Base-by-base conservation (phyloP, 768 basidiomycete genomes). In the Russula sp. region DNA sequence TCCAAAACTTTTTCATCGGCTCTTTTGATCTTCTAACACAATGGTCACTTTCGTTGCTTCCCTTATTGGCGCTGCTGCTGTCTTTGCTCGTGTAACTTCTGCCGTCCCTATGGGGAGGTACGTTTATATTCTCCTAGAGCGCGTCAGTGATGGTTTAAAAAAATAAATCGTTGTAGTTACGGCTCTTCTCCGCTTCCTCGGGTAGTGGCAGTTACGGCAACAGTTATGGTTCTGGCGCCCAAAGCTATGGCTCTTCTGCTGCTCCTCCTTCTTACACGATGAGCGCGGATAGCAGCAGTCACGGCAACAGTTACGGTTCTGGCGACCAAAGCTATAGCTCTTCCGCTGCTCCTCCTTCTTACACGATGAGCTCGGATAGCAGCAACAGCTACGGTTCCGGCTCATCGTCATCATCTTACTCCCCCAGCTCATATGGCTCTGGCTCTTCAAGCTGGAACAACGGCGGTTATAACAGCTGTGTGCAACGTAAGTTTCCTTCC, bases 381-480 rank as follows among this genome's bases (percentile, higher is more conserved):
- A 28, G 38, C 13, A 14, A 5, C 7, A 5, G 53, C 34, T 40
- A 40, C 34, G 14, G 54, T 2, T 24, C 53, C 4, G 51, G 51
- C n/a, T 36, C 34, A 1, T 36, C 34, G 13, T 13, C 34, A 36
- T 13, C 34, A 36, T 36, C 34, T 5, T 30, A 28, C 30, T 30
- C 30, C 34, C 13, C 34, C 34, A 9, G 18, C 18, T 50, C 48
- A 13, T 87, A 88, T 72, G 87, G 88, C 8, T 89, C 88, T 24
- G 88, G 87, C 64, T 78, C 74, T 67, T 76, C 77, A 50, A 82
- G 76, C 76, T 86, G 85, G 85, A 79, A 79, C 57, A 78, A 77
- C 55, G 78, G 77, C 22, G 79, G 79, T 49, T 90, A 89, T 76
- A 76, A 87, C 68, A 79, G 79, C 75, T 90, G 89, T 71, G 88